These are phyloP conservation scores for Globisporangium okanoganense DNA, from an alignment of 352 stramenopile genomes.

Conservation along the genomic window DNA sequence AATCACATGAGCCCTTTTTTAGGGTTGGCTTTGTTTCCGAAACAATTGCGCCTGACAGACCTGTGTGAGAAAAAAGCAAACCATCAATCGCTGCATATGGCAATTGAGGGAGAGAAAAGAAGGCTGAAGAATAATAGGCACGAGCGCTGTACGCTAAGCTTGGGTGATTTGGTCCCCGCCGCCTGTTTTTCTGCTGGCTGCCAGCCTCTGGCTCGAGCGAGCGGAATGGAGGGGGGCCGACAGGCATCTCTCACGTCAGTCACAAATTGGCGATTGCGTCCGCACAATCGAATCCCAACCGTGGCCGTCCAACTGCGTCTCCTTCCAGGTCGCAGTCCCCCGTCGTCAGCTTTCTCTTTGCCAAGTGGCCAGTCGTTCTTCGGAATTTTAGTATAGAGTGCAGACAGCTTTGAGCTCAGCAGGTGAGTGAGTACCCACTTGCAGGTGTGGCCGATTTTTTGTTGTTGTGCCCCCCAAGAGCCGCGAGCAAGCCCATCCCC, in stretches of 20 bases:
- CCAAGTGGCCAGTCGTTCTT: constrained; percentile 6
- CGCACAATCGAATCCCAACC: neutral
- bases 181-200: neutral
- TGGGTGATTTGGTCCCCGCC: neutral
- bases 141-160: too few relatives aligned
- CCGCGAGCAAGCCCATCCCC: constrained; percentile 2
- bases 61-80: constrained; percentile 6
- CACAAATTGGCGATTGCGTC: constrained; percentile 3
- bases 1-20: neutral
- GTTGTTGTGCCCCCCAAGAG: constrained; percentile 4
- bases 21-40: neutral
- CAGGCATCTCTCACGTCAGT: neutral
- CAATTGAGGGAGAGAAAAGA: constrained; percentile 3
- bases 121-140: neutral
- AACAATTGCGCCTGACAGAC: too few relatives aligned
- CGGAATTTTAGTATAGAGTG: neutral
- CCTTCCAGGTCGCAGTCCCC: neutral
- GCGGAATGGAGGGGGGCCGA: neutral
- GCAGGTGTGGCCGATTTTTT: constrained; percentile 9
- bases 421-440: constrained; percentile 11
- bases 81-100: constrained; percentile 5
- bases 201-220: neutral
- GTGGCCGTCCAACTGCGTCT: constrained; percentile 7
- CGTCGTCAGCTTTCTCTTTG: neutral
- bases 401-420: neutral